phyloP scores from a whole-genome alignment of 176 grass and related monocot genomes.

The Otatea glauca region DNA sequence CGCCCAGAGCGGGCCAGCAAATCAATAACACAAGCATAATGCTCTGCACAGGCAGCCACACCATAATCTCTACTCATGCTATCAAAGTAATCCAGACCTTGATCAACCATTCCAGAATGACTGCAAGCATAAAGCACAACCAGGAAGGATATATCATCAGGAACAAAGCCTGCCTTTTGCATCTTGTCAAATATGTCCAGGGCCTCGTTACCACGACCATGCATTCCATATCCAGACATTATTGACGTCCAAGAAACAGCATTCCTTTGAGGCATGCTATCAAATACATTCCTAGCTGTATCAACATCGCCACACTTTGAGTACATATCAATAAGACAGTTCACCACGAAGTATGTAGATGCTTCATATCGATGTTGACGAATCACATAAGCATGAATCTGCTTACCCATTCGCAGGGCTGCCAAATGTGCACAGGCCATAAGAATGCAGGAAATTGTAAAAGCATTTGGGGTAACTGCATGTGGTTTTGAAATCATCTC shows the following conservation, averaged over 20 bases:
- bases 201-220: slow-evolving; percentile 67
- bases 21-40: slow-evolving; percentile 89
- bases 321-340: slow-evolving; percentile 93
- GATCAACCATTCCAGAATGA: slow-evolving; percentile 85
- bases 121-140: slow-evolving; percentile 87
- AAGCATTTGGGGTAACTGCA: slow-evolving; percentile 64
- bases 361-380: slow-evolving; percentile 45
- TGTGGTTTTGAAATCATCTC: slow-evolving; percentile 60
- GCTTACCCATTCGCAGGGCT: slow-evolving; percentile 72
- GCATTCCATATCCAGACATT: slow-evolving; percentile 89
- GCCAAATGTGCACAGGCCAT: slow-evolving; percentile 86
- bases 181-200: slow-evolving; percentile 78
- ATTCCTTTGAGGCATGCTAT: slow-evolving; percentile 67
- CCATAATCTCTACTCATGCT: slow-evolving; percentile 68
- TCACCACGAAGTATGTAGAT: slow-evolving; percentile 61
- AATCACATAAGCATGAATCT: slow-evolving; percentile 79
- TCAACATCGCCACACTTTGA: slow-evolving; percentile 75
- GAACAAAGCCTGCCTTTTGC: slow-evolving; percentile 65
- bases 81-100: slow-evolving; percentile 73
- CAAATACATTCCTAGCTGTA: slow-evolving; percentile 72
- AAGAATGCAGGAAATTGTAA: slow-evolving; percentile 75
- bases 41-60: slow-evolving; percentile 58
- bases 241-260: slow-evolving; percentile 87
- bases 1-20: slow-evolving; percentile 71
- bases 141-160: slow-evolving; percentile 85